A percentile compares a stretch with the other conserved stretches of the same genome.
Conservation (phyloP, 768 basidiomycete species). For the Russula ochroleuca region DNA sequence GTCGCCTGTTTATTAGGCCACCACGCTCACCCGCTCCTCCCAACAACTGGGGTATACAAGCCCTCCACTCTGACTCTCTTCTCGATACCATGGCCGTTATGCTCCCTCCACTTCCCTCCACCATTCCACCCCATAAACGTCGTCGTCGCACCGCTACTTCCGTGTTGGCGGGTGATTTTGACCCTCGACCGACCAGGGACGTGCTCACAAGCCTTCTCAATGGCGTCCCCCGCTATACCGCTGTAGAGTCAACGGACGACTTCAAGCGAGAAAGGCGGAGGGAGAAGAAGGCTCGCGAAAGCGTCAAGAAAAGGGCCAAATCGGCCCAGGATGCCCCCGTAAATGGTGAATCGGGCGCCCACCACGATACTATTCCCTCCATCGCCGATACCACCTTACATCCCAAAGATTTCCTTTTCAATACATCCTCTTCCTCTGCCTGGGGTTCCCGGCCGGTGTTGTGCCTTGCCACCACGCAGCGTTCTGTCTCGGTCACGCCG, state of each 20-base stretch:
- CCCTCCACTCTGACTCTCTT: background rate
- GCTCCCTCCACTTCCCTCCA: conserved; percentile 23
- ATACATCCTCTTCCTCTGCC: conserved; percentile 44
- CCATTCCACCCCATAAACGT: conserved; percentile 34
- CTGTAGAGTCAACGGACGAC: conserved; percentile 59
- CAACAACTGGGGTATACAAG: conserved; percentile 16
- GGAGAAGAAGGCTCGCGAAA: conserved; percentile 50
- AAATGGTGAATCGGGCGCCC: conserved; percentile 28
- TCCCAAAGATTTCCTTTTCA: conserved; percentile 24
- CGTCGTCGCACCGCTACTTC: conserved; percentile 63
- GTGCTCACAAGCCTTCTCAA: conserved; percentile 77
- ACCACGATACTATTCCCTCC: conserved; percentile 27
- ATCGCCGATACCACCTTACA: conserved; percentile 24
- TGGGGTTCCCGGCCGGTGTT: conserved; percentile 72
- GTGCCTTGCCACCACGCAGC: conserved; percentile 63
- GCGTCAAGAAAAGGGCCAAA: conserved; percentile 45
- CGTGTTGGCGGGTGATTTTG: conserved; percentile 73
- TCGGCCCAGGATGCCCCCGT: conserved; percentile 32
- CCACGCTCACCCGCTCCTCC: conserved; percentile 27
- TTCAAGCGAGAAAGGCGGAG: conserved; percentile 50
- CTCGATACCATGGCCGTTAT: conserved; percentile 36
- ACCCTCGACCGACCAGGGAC: conserved; percentile 61
- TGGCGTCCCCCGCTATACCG: conserved; percentile 63
- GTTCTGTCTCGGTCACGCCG: conserved; percentile 71
- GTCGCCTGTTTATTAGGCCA: conserved; percentile 27